These are phyloP conservation scores for Pachyrhizus erosus DNA, from an alignment of 306 rosid species.

Conservation along the genomic window DNA sequence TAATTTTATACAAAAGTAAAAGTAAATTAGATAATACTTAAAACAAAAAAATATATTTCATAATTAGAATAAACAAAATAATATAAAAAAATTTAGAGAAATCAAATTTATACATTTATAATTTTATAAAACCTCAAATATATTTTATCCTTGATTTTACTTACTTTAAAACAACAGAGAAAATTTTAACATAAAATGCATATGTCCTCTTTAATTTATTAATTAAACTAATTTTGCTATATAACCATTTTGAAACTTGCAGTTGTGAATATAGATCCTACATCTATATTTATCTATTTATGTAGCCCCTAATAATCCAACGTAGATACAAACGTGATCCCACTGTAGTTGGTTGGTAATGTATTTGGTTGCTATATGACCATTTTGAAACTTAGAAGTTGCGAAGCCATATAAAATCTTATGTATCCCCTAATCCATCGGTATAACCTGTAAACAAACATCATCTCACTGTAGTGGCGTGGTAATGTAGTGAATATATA, in stretches of 20 bases:
- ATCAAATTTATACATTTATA: too few relatives aligned
- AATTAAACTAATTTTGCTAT: background rate
- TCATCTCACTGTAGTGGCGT: too few relatives aligned
- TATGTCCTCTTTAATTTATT: background rate
- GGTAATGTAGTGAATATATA: background rate
- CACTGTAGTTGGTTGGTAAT: too few relatives aligned
- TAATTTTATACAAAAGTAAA: too few relatives aligned
- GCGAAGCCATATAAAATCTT: background rate
- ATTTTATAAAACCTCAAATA: too few relatives aligned
- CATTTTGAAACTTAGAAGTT: background rate
- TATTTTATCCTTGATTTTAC: too few relatives aligned
- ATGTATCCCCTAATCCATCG: background rate
- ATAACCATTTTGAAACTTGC: background rate
- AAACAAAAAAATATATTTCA: too few relatives aligned
- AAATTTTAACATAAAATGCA: background rate
- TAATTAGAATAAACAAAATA: too few relatives aligned
- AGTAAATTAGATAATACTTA: too few relatives aligned
- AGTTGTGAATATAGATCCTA: background rate
- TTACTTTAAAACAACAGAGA: background rate
- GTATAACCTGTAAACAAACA: background rate
- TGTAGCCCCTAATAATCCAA: background rate
- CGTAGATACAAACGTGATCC: too few relatives aligned
- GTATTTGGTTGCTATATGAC: background rate
- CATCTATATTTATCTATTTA: too few relatives aligned
- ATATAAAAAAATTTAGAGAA: too few relatives aligned